Evolutionary conservation across 345 rosid species (phyloP), one percentile per base, ranked within the genome.

Genomic region (Mallotus nudiflorus): DNA sequence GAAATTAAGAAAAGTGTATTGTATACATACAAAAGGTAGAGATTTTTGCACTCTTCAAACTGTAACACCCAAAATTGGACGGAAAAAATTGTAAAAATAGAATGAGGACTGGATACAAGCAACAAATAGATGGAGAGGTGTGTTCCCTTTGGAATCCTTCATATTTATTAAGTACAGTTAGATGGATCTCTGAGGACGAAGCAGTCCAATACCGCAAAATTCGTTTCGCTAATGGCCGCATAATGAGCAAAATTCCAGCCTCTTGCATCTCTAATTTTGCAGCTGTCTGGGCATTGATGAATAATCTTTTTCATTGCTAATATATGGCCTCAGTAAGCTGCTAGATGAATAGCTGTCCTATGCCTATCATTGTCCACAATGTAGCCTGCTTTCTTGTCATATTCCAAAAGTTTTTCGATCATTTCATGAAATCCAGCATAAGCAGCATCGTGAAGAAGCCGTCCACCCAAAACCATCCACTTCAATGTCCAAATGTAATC

Each of bases 231-330:
- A 6, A 42, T 8, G 9, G 51, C 39, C 9, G 71, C 81, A 18
- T 68, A 59, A 46, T 76, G 75, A 50, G 58, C 64, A 65, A 60
- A 68, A 53, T 70, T 76, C 54, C 66, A 5, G 6, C 71, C 68
- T 40, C 24, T 71, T 0, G n/a, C 24, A 28, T 76, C 75, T 5
- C 62, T 67, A 9, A 57, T 60, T 48, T 76, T 72, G 22, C 46
- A 64, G 10, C 79, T 70, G 24, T 31, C 39, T 15, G 79, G 63
- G 28, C 68, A 76, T 1, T 14, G 6, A 1, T 67, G 40, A 50
- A 76, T 65, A 9, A 71, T 19, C 46, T 35, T 42, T 31, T 25
- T 5, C 71, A 71, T 58, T 6, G 52, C 37, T 13, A 39, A 0
- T 16, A 14, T n/a, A 4, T 22, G 28, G 20, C 72, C 65, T 25